Conservation (phyloP, 805 yeast species). For the Myxozyma mucilagina region DNA sequence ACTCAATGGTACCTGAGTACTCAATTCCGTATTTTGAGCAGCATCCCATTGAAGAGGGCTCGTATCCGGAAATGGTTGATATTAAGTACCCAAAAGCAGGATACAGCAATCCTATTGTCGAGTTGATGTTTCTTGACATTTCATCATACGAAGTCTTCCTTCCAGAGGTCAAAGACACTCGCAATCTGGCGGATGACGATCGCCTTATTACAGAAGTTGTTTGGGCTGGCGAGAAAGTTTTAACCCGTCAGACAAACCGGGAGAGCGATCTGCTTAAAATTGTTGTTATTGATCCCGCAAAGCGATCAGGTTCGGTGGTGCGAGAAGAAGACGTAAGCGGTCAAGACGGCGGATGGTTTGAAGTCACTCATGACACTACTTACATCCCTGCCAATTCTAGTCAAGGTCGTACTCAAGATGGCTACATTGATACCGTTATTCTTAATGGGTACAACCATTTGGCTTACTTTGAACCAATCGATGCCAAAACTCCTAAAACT, state of each 20-base stretch:
- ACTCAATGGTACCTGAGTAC: slow-evolving; percentile 68
- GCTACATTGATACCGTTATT: slow-evolving; percentile 72
- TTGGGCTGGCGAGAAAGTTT: slow-evolving; percentile 62
- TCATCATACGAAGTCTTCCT: slow-evolving; percentile 34
- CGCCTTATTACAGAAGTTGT: slow-evolving; percentile 64
- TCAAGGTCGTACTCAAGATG: slow-evolving; percentile 52
- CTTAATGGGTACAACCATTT: slow-evolving; percentile 64
- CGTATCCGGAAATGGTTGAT: slow-evolving; percentile 60
- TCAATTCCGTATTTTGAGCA: slow-evolving; percentile 76
- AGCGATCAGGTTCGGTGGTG: slow-evolving; percentile 43
- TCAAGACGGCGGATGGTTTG: slow-evolving; percentile 70
- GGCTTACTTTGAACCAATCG: slow-evolving; percentile 79
- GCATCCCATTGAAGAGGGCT: slow-evolving; percentile 44
- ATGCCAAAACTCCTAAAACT: slow-evolving; percentile 50
- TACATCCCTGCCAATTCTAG: slow-evolving; percentile 54
- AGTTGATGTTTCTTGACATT: slow-evolving; percentile 50
- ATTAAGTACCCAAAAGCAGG: slow-evolving; percentile 89
- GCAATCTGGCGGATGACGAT: slow-evolving; percentile 42
- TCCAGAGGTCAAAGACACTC: slow-evolving; percentile 47
- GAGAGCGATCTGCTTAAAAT: slow-evolving; percentile 66
- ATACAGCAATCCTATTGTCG: slow-evolving; percentile 66
- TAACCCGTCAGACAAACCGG: slow-evolving; percentile 63
- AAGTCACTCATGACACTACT: slow-evolving; percentile 63
- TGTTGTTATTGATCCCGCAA: slow-evolving; percentile 51
- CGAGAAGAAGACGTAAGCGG: slow-evolving; percentile 50